Evolutionary conservation across 2,329 filamentous ascomycete genomes (phyloP).

Genomic region (Triangularia setosa): DNA sequence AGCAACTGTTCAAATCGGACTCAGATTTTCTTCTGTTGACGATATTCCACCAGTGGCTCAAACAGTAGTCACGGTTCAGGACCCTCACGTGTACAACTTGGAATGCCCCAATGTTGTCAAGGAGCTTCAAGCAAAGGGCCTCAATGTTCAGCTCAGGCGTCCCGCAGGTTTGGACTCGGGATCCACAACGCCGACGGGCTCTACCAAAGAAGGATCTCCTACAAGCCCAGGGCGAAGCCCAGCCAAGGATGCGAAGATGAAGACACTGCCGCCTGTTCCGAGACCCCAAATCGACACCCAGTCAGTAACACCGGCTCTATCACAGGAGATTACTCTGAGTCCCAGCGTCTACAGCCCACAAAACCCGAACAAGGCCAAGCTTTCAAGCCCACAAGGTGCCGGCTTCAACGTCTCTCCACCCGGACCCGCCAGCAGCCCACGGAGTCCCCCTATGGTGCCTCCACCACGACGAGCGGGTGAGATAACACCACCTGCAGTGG

Average conservation of each 20-base stretch:
- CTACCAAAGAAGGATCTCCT: constrained; percentile 16
- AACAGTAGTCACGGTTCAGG: constrained; percentile 12
- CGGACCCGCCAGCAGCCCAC: constrained; percentile 15
- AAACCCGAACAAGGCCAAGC: constrained; percentile 34
- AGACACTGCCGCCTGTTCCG: constrained; percentile 38
- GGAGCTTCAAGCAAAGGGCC: neutral
- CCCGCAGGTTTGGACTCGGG: constrained; percentile 11
- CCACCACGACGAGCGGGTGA: constrained; percentile 15
- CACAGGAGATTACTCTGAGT: constrained; percentile 41
- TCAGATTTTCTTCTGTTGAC: constrained; percentile 59
- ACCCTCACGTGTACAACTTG: constrained; percentile 38
- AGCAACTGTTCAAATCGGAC: constrained; percentile 67
- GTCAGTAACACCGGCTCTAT: constrained; percentile 13
- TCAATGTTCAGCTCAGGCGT: constrained; percentile 13
- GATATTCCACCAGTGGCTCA: constrained; percentile 41
- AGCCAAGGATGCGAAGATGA: constrained; percentile 34
- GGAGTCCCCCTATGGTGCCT: constrained; percentile 16
- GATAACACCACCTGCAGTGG: constrained; percentile 14
- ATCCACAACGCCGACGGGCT: neutral
- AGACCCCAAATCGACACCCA: constrained; percentile 18
- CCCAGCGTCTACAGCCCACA: constrained; percentile 51
- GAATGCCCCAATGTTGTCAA: constrained; percentile 19
- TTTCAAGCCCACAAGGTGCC: constrained; percentile 42
- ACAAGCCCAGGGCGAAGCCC: constrained; percentile 26
- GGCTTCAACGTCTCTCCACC: constrained; percentile 32